Conservation (phyloP, 2,329 filamentous ascomycete genomes). For the Cladosporium colombiae region DNA sequence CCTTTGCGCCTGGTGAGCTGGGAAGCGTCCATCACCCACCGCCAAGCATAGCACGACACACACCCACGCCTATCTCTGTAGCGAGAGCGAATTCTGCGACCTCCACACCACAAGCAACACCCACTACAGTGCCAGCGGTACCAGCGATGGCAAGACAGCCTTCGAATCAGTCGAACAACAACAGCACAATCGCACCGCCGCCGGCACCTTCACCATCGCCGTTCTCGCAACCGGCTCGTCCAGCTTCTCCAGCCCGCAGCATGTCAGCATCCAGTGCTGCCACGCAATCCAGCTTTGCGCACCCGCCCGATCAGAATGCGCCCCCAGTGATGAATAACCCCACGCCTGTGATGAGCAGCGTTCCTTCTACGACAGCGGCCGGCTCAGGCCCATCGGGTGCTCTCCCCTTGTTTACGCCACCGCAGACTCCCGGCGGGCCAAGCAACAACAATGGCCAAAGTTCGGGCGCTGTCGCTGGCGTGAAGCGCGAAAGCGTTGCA, state of each 20-base stretch:
- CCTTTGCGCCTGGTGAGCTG: conserved; percentile 80
- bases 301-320: conserved; percentile 47
- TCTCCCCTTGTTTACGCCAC: conserved; percentile 82
- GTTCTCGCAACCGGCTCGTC: conserved; percentile 53
- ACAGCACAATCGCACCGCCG: conserved; percentile 20
- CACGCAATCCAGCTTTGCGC: conserved; percentile 39
- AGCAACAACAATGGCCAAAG: background rate
- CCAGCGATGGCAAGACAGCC: conserved; percentile 67
- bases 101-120: conserved; percentile 45
- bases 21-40: conserved; percentile 75
- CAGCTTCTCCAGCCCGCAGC: conserved; percentile 78
- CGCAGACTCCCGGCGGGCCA: conserved; percentile 71
- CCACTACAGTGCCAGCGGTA: conserved; percentile 46
- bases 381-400: conserved; percentile 37
- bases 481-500: conserved; percentile 35
- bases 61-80: conserved; percentile 43
- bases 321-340: conserved; percentile 39
- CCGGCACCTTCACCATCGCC: conserved; percentile 57
- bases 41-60: conserved; percentile 41
- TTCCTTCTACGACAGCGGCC: conserved; percentile 40
- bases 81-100: conserved; percentile 39
- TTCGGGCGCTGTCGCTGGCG: conserved; percentile 24
- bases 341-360: conserved; percentile 35
- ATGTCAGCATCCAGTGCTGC: conserved; percentile 77
- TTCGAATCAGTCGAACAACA: conserved; percentile 39